Evolutionary conservation across 2,329 filamentous ascomycete species (phyloP).

Genomic region (Fusarium succisae): DNA sequence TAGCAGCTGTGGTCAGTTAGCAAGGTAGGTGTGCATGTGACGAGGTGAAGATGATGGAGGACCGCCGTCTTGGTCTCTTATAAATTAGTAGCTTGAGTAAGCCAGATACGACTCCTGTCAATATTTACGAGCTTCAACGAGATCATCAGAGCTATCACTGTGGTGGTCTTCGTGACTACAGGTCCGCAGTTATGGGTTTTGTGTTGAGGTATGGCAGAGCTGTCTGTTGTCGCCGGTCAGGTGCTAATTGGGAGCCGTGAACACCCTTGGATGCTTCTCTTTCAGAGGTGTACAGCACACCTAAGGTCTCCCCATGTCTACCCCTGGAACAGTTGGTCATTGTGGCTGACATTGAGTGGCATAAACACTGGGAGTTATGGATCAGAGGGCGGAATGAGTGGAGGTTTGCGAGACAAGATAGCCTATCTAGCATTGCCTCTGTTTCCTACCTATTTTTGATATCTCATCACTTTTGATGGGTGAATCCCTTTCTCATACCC

Average conservation of each 20-base stretch:
- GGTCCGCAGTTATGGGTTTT: not conserved
- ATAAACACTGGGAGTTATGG: not conserved
- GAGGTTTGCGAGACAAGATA: not conserved
- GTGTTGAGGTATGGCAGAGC: slow-evolving; percentile 1
- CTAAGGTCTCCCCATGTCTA: not conserved
- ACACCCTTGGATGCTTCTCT: not conserved
- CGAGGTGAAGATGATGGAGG: not conserved
- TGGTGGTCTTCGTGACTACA: not conserved
- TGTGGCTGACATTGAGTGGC: not conserved
- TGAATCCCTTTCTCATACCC: not conserved
- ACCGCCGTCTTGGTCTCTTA: not conserved
- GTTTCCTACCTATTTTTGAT: not conserved
- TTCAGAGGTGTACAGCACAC: not conserved
- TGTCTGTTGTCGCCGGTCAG: slow-evolving; percentile 3
- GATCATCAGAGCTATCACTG: not conserved
- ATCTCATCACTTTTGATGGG: not conserved
- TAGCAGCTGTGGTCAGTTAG: not conserved
- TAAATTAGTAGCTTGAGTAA: not conserved
- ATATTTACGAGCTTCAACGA: not conserved
- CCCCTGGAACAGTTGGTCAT: not conserved
- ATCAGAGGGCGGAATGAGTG: not conserved
- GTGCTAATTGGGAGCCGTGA: not conserved
- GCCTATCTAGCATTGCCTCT: not conserved
- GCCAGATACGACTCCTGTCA: not conserved
- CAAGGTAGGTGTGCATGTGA: slow-evolving; percentile 23